A percentile compares a stretch with the other conserved stretches of the same genome.
Evolutionary conservation across 192 early-diverging fungal species (phyloP).

Genomic region (Coemansia sp.): DNA sequence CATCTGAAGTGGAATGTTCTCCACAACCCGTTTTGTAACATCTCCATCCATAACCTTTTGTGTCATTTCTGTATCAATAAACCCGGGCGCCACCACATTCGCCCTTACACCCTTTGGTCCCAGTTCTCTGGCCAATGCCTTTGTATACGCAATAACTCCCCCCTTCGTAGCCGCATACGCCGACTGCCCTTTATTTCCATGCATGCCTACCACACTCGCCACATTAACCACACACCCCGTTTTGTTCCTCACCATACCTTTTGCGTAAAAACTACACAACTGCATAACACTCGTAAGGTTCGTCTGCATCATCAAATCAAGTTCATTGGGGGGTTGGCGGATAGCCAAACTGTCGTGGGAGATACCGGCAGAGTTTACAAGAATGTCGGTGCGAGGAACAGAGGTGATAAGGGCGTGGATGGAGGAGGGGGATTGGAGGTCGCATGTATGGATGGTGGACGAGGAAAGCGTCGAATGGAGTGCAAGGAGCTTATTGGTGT

Average conservation of each 20-base stretch:
- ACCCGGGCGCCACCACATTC: slow-evolving; percentile 86
- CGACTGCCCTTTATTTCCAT: slow-evolving; percentile 46
- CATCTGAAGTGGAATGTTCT: slow-evolving; percentile 18
- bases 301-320: slow-evolving; percentile 60
- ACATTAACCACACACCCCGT: slow-evolving; percentile 81
- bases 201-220: slow-evolving; percentile 71
- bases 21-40: slow-evolving; percentile 22
- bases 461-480: slow-evolving; percentile 19
- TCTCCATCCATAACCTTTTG: background rate
- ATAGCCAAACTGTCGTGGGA: slow-evolving; percentile 57
- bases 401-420: slow-evolving; percentile 12
- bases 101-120: slow-evolving; percentile 70
- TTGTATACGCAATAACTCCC: slow-evolving; percentile 82
- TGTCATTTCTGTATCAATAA: slow-evolving; percentile 67
- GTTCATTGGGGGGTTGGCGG: slow-evolving; percentile 45
- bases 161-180: slow-evolving; percentile 86
- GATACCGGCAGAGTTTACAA: slow-evolving; percentile 55
- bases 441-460: slow-evolving; percentile 6
- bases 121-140: slow-evolving; percentile 78
- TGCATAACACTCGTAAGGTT: slow-evolving; percentile 74
- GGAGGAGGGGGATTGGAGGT: slow-evolving; percentile 11
- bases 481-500: slow-evolving; percentile 24
- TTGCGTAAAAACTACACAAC: slow-evolving; percentile 46
- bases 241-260: slow-evolving; percentile 7
- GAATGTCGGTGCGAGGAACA: slow-evolving; percentile 27